phyloP scores from a whole-genome alignment of 73 alveolate species.

The Paramecium sexaurelia region DNA sequence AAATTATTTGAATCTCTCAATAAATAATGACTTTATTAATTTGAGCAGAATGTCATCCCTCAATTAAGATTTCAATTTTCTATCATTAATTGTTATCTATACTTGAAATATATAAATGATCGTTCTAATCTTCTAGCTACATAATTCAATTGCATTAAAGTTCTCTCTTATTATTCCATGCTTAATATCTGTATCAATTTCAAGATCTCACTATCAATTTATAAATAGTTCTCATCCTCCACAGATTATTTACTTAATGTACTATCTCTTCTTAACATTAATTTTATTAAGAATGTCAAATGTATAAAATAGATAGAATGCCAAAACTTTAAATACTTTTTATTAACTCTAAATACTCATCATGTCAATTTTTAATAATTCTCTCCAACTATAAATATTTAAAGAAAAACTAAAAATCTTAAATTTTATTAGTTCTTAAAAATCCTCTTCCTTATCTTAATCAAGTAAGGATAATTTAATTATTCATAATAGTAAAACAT shows the following conservation, averaged over 20 bases:
- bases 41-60: background rate
- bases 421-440: background rate
- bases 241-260: background rate
- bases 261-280: conserved; percentile 31
- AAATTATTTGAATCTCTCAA: background rate
- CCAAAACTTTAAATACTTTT: background rate
- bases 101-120: background rate
- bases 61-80: conserved; percentile 19
- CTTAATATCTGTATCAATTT: background rate
- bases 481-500: background rate
- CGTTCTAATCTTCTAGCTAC: conserved; percentile 23
- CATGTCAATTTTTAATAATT: background rate
- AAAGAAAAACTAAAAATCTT: background rate
- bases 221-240: background rate
- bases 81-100: background rate
- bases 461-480: background rate
- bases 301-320: background rate
- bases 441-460: background rate
- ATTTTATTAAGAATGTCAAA: conserved; percentile 10
- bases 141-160: background rate
- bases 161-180: background rate
- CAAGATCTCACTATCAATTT: background rate
- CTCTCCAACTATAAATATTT: background rate
- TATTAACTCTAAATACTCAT: background rate
- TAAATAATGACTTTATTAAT: background rate